Evolutionary conservation across 2,329 filamentous ascomycete species (phyloP).

Genomic region (Penicillium sp.): DNA sequence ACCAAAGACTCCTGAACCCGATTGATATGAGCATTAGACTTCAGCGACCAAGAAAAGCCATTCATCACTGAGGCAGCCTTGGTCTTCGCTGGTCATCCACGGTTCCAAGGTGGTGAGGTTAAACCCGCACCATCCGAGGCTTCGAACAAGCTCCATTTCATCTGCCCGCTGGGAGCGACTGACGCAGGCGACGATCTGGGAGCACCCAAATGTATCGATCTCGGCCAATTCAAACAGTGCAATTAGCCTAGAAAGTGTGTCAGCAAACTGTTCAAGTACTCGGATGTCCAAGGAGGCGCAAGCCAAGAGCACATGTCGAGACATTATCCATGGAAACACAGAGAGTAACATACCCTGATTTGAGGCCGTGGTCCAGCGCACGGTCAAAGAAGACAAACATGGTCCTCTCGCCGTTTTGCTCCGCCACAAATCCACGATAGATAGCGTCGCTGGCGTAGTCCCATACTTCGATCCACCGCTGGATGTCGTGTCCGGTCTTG

Average conservation of each 20-base stretch:
- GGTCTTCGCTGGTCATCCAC: conserved; percentile 60
- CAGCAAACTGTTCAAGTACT: not conserved
- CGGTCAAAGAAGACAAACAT: conserved; percentile 86
- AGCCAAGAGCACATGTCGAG: not conserved
- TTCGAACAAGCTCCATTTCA: conserved; percentile 69
- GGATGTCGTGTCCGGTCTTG: conserved; percentile 31
- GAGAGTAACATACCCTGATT: conserved; percentile 70
- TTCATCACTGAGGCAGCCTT: conserved; percentile 65
- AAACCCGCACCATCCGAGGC: conserved; percentile 92
- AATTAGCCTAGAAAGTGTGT: conserved; percentile 65
- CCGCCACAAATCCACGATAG: conserved; percentile 82
- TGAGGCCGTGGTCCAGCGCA: conserved; percentile 74
- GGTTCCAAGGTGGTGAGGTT: conserved; percentile 76
- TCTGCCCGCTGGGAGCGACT: conserved; percentile 67
- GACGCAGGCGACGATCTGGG: conserved; percentile 76
- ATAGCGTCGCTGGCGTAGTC: conserved; percentile 82
- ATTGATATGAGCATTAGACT: conserved; percentile 53
- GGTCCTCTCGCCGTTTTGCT: conserved; percentile 68
- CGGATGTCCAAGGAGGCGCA: not conserved
- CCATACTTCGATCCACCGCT: conserved; percentile 46
- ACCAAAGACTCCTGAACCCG: not conserved
- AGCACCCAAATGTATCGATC: conserved; percentile 69
- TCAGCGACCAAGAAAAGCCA: conserved; percentile 94
- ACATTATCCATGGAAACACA: not conserved
- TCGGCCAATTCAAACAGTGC: conserved; percentile 86